Base-by-base conservation (phyloP, 1,284 basidiomycete species). In the Rhodotorula mucilaginosa region DNA sequence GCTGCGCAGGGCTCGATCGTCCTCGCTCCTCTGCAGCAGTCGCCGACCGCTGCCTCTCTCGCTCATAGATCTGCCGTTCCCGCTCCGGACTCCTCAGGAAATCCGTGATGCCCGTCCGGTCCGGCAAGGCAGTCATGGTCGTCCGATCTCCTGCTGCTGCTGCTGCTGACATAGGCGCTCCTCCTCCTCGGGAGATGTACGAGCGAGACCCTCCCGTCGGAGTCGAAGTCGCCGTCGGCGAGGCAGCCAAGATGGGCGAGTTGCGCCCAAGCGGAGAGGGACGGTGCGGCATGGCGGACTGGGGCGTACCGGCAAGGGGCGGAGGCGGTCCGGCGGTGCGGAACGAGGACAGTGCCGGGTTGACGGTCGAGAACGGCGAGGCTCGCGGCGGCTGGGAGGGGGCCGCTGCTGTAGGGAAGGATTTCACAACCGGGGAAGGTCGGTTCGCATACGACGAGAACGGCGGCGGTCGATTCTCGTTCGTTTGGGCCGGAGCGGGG, bases 51-150 rank as follows among this genome's bases (percentile, higher is more conserved):
- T 56, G 26, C 16, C 26, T 19, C 13, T 60, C 44, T 10, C 54
- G 54, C 26, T 56, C 54, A 12, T 29, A 29, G 54, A 56, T 29
- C 54, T 56, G 54, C 29, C 54, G 54, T 29, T 56, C 16, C 64
- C 49, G 67, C n/a, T 48, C 46, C 7, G 72, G 73, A 21, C 71
- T 73, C 54, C 56, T 16, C 19, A 79, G 62, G 5, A 75, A 72
- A 8, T 78, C 78, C 3, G 78, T 79, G 18, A 79, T 47, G 12
- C 75, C 77, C 21, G 78, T 79, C 56, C 76, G 64, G 52, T 79
- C 74, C 19, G 78, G 78, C 34, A 39, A 76, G 34, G 61, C 73
- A 39, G 70, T 71, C 21, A 65, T 66, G 58, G 60, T 34, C 31
- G 61, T 62, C 13, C 61, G 19, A 23, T 62, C 61, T 31, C 23